Percentiles rank a stretch among this genome's conserved stretches.
These are phyloP conservation scores for Tylopilus rubrobrunneus DNA, from an alignment of 768 basidiomycete genomes.

Conservation along the genomic window DNA sequence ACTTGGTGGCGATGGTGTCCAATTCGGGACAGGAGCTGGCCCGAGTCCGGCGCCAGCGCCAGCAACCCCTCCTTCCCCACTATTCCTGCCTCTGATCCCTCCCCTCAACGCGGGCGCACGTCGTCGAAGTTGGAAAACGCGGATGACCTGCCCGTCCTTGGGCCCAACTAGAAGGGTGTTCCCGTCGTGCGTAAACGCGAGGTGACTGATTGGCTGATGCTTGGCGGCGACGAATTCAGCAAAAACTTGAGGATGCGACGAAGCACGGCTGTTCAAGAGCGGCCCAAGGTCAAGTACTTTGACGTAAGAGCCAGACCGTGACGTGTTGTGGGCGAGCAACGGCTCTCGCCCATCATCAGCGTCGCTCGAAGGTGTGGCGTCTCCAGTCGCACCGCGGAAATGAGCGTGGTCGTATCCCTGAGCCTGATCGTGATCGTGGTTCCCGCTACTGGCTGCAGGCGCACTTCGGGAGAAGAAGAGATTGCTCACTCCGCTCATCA, in stretches of 20 bases:
- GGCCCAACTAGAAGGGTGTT: too few species aligned
- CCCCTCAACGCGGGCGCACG: constrained; percentile 18
- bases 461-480: constrained; percentile 56
- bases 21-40: too few species aligned
- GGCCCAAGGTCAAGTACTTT: constrained; percentile 37
- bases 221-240: too few species aligned
- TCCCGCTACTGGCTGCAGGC: constrained; percentile 22
- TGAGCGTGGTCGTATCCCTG: constrained; percentile 2
- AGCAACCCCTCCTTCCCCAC: not conserved
- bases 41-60: too few species aligned
- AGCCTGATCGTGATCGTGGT: constrained; percentile 11
- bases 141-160: too few species aligned
- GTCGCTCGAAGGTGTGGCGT: constrained; percentile 9
- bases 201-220: too few species aligned
- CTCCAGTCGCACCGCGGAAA: constrained; percentile 8
- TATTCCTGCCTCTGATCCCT: not conserved
- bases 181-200: too few species aligned
- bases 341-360: not conserved
- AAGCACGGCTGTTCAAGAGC: constrained; percentile 1
- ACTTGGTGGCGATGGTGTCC: too few species aligned
- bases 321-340: constrained; percentile 6
- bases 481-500: constrained; percentile 29
- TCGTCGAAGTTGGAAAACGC: too few species aligned
- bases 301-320: constrained; percentile 42
- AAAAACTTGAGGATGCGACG: too few species aligned